Evolutionary conservation across 2,329 filamentous ascomycete genomes (phyloP), one percentile per base, ranked within the genome.

Genomic region (Colletotrichum karsti): DNA sequence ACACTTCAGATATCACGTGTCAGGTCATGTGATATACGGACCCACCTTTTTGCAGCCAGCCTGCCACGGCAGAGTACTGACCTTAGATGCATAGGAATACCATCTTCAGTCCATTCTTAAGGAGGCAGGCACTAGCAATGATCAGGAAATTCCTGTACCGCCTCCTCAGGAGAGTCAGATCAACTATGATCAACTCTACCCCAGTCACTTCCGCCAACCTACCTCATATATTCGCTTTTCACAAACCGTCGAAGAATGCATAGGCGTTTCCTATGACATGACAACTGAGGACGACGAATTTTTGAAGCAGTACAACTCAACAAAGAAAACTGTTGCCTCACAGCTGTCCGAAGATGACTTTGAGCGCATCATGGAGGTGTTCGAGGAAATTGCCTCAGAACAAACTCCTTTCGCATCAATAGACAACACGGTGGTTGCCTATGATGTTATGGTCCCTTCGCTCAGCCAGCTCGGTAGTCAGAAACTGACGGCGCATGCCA

Each of bases 181-280:
- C 80, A 89, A 93, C 81, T 99, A 98, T 91, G 93, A 97, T 80
- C 89, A 92, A 75, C 88, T 98, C 74, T 98, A 98, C 78, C 89
- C 92, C 55, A 90, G 88, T 72, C 84, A 85, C 65, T 98, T 95
- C 81, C 88, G 91, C 75, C 92, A 97, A 79, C 94, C 96, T 58
- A 90, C 91, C 69, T 96, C 95, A 69, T 98, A 98, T 81, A 97
- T 99, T 78, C 94, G 95, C 72, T 98, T 97, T 83, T 98, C 96
- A 71, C 95, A 97, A 73, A 99, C 96, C 3, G 95, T 99, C 69
- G 96, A 99, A 82, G 96, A 99, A 81, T 97, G 92, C 75, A 92
- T 94, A 76, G 93, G 93, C 75, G 93, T 92, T 77, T 89, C 91
- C 74, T 99, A 99, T 90, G 94, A 97, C 82, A 95, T 98, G 92